Percentiles rank a stretch among this genome's conserved stretches.
Conservation (phyloP, 495 filamentous ascomycete species). For the Achaetomiella virescens region DNA sequence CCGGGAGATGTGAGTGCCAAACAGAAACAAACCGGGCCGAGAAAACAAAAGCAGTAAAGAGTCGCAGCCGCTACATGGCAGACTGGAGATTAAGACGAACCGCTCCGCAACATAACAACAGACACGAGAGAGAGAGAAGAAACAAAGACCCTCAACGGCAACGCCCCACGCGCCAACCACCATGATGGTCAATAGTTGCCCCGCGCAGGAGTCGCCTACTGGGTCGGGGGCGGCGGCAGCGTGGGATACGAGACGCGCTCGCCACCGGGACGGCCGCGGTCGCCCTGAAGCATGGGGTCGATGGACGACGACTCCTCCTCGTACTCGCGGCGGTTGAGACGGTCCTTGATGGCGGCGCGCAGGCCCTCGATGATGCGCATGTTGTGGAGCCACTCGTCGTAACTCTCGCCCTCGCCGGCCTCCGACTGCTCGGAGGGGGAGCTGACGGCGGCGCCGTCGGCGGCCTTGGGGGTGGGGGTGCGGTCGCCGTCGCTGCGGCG, state of each 20-base stretch:
- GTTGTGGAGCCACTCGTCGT: conserved; percentile 79
- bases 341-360: conserved; percentile 58
- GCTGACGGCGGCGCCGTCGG: conserved; percentile 30
- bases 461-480: conserved; percentile 47
- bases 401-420: conserved; percentile 41
- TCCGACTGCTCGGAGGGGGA: conserved; percentile 42
- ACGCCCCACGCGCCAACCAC: not conserved
- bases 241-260: conserved; percentile 8
- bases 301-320: conserved; percentile 35
- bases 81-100: not conserved
- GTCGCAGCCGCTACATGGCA: not conserved
- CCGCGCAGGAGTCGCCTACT: not conserved
- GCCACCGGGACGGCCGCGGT: not conserved
- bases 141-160: too few species aligned
- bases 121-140: not conserved
- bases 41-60: not conserved
- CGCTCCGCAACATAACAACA: not conserved
- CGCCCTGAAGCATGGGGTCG: conserved; percentile 23
- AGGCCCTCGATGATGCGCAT: conserved; percentile 73
- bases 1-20: too few species aligned
- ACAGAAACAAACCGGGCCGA: not conserved
- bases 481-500: conserved; percentile 43
- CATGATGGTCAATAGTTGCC: not conserved
- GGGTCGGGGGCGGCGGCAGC: conserved; percentile 12
- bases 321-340: conserved; percentile 59